phyloP scores from a whole-genome alignment of 306 rosid genomes.

The Ammopiptanthus mongolicus region DNA sequence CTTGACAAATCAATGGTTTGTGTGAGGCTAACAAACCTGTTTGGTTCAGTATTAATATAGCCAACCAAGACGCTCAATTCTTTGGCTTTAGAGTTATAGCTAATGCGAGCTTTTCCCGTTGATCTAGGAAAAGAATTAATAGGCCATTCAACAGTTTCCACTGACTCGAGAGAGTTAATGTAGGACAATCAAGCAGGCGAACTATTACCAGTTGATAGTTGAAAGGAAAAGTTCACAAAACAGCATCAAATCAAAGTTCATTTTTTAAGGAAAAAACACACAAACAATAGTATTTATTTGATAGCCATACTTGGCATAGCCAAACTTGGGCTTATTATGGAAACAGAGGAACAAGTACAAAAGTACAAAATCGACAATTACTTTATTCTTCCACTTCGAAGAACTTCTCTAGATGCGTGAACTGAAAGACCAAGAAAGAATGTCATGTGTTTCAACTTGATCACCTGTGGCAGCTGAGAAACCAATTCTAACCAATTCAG shows the following conservation, averaged over 20 bases:
- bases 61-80: not conserved
- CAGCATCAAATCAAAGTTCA: not conserved
- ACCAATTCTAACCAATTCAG: slow-evolving; percentile 45
- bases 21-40: not conserved
- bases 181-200: no score
- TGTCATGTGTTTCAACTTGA: slow-evolving; percentile 35
- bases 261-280: no score
- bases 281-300: not conserved
- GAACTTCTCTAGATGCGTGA: not conserved
- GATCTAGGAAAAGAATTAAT: not conserved
- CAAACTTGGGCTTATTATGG: not conserved
- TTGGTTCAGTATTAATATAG: not conserved
- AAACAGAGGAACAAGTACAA: not conserved
- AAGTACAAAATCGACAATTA: not conserved
- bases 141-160: not conserved
- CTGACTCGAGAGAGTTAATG: not conserved
- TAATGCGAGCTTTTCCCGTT: not conserved
- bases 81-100: not conserved
- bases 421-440: slow-evolving; percentile 37
- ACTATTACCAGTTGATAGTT: no score
- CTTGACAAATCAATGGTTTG: not conserved
- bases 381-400: not conserved
- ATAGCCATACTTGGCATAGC: no score
- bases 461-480: slow-evolving; percentile 59
- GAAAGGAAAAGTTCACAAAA: no score